Evolutionary conservation across 2,329 filamentous ascomycete species (phyloP).

Genomic region (Xylariaceae sp.): DNA sequence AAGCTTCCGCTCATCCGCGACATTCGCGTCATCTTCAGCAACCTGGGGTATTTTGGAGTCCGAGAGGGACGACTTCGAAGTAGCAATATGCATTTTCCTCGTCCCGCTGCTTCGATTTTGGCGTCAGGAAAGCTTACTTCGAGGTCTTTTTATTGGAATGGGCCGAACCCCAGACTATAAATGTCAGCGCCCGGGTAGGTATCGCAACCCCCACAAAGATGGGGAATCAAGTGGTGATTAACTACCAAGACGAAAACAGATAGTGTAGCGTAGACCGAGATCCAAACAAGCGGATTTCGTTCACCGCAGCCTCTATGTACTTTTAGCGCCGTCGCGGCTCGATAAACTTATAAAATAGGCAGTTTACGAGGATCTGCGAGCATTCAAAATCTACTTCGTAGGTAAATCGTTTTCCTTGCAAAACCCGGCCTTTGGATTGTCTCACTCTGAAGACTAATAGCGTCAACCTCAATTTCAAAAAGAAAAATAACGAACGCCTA

Average conservation of each 20-base stretch:
- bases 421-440: too few relatives aligned
- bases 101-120: neutral
- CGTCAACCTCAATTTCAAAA: too few relatives aligned
- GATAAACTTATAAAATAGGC: too few relatives aligned
- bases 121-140: neutral
- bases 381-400: too few relatives aligned
- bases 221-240: neutral
- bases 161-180: neutral
- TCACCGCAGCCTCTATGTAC: neutral
- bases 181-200: neutral
- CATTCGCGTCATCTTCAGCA: conserved; percentile 14
- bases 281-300: conserved; percentile 6
- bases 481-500: too few relatives aligned
- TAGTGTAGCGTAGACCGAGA: neutral
- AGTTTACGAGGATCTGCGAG: too few relatives aligned
- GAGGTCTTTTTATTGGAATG: neutral
- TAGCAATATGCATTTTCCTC: neutral
- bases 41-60: conserved; percentile 12
- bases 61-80: conserved; percentile 22
- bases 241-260: neutral
- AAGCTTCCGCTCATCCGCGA: conserved; percentile 50
- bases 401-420: too few relatives aligned
- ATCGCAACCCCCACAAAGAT: neutral
- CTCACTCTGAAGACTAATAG: too few relatives aligned
- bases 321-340: neutral